A percentile compares a stretch with the other conserved stretches of the same genome.
These are phyloP conservation scores for Rhodomyrtus tomentosa DNA, from an alignment of 345 rosid genomes.

Conservation along the genomic window DNA sequence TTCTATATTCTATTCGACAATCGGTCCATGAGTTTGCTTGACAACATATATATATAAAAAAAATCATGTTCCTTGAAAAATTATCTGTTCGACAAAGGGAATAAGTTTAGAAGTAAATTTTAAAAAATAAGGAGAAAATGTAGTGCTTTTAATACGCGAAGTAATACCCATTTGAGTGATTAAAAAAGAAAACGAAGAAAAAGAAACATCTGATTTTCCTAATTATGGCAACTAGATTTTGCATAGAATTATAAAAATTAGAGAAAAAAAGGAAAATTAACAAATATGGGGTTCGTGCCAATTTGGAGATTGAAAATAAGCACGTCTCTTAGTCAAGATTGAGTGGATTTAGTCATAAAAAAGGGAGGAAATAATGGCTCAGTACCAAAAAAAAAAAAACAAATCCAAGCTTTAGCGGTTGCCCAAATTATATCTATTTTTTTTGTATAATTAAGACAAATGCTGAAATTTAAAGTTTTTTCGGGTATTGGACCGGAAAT, in stretches of 20 bases:
- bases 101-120: background rate
- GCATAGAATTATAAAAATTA: background rate
- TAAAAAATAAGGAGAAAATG: background rate
- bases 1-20: background rate
- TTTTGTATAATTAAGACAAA: no score
- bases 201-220: background rate
- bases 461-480: no score
- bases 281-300: background rate
- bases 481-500: background rate
- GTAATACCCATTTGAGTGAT: background rate
- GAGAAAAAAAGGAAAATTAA: background rate
- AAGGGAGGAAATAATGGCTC: no score
- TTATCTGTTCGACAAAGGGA: background rate
- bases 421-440: no score
- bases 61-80: background rate
- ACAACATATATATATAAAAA: no score
- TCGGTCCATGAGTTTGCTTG: background rate
- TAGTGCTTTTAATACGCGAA: background rate
- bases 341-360: no score
- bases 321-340: no score
- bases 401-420: no score
- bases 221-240: background rate
- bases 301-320: background rate
- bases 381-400: no score
- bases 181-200: background rate